These are phyloP conservation scores for Malus hybrid DNA, from an alignment of 331 rosid species.

Conservation along the genomic window DNA sequence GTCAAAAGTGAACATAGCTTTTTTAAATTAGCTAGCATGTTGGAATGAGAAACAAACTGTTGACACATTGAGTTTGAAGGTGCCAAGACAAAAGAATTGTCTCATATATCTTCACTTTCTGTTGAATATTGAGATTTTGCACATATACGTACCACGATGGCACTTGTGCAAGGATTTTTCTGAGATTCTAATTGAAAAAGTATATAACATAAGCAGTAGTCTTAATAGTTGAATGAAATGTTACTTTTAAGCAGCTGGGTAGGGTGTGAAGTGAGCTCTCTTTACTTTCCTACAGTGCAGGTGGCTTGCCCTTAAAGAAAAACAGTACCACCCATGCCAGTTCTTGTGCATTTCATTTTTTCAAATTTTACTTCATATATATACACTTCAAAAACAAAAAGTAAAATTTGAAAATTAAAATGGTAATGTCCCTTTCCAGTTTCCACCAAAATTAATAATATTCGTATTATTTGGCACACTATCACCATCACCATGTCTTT, in stretches of 20 bases:
- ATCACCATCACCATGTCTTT: constrained; percentile 28
- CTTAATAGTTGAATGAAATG: background rate
- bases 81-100: background rate
- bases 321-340: background rate
- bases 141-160: background rate
- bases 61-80: background rate
- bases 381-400: too few relatives aligned
- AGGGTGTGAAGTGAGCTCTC: background rate
- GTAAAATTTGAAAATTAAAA: too few relatives aligned
- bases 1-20: background rate
- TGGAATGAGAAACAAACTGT: background rate
- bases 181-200: background rate
- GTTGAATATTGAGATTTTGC: background rate
- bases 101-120: background rate
- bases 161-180: background rate
- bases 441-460: background rate
- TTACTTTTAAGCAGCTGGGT: background rate
- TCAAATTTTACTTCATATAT: too few relatives aligned
- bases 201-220: background rate
- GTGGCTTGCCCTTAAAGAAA: background rate
- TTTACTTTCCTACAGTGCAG: background rate
- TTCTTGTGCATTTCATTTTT: too few relatives aligned
- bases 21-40: background rate
- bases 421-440: constrained; percentile 5
- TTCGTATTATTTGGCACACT: background rate